phyloP scores from a whole-genome alignment of 306 rosid species.

The Quercus alba region DNA sequence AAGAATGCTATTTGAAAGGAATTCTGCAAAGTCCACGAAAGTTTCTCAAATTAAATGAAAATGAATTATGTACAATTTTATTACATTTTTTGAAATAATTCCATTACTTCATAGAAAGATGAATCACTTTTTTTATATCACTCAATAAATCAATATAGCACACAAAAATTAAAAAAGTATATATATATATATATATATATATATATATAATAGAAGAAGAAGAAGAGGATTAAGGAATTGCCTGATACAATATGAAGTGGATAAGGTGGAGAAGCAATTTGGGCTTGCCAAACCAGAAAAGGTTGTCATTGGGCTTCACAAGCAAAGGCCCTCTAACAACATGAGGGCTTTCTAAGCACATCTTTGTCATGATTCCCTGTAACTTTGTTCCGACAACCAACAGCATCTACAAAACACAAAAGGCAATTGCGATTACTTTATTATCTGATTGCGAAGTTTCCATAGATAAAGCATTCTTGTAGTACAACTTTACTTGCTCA shows the following conservation, averaged over 20 bases:
- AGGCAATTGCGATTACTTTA: not conserved
- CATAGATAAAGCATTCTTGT: not conserved
- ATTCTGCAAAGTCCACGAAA: constrained; percentile 39
- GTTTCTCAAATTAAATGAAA: not conserved
- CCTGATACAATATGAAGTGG: constrained; percentile 57
- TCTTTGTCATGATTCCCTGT: constrained; percentile 47
- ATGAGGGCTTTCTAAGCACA: constrained; percentile 51
- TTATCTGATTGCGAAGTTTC: not conserved
- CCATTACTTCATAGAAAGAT: not conserved
- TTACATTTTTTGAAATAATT: not conserved
- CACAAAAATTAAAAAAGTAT: not conserved
- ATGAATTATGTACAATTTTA: not conserved
- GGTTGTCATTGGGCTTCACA: constrained; percentile 50
- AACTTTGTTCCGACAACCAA: constrained; percentile 67
- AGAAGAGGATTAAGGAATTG: not conserved
- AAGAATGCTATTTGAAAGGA: constrained; percentile 64
- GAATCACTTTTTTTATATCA: not conserved
- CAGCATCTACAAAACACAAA: constrained; percentile 34
- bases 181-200: not conserved
- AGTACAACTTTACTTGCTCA: constrained; percentile 23
- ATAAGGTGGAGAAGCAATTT: constrained; percentile 49
- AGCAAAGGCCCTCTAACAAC: constrained; percentile 56
- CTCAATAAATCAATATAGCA: not conserved
- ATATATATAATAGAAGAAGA: too few species aligned
- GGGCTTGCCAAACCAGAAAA: constrained; percentile 59